Evolutionary conservation across 768 basidiomycete genomes (phyloP).

Genomic region (Tulasnella calospora): DNA sequence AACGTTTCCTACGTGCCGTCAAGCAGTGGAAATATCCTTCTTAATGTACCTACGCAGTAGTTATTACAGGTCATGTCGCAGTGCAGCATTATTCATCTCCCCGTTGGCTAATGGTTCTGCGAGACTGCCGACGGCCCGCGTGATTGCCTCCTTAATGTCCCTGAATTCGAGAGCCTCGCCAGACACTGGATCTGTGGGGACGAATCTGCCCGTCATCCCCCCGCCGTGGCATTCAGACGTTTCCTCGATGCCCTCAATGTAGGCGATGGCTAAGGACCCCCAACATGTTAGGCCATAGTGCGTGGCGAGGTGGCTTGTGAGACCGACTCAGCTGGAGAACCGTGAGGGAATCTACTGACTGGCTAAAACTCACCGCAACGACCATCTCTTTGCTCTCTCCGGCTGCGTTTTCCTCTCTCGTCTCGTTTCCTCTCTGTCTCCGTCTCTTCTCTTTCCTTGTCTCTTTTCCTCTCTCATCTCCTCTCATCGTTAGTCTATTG

Average conservation of each 20-base stretch:
- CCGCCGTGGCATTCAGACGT: not conserved
- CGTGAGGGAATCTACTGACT: constrained; percentile 13
- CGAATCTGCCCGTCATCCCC: not conserved
- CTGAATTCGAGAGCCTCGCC: not conserved
- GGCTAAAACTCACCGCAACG: not conserved
- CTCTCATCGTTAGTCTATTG: constrained; percentile 22
- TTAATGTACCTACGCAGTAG: constrained; percentile 66
- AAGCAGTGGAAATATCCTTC: constrained; percentile 69
- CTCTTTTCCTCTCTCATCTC: constrained; percentile 30
- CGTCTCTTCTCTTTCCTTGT: constrained; percentile 48
- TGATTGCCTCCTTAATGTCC: not conserved
- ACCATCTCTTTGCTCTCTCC: not conserved
- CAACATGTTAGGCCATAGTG: not conserved
- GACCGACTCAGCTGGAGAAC: not conserved
- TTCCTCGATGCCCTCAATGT: not conserved
- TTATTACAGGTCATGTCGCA: not conserved
- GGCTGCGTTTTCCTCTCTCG: constrained; percentile 44
- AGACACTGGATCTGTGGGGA: not conserved
- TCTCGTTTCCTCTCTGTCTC: constrained; percentile 45
- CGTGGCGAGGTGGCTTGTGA: not conserved
- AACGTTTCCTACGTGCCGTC: constrained; percentile 90
- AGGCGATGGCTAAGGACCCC: not conserved
- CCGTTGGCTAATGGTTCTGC: not conserved
- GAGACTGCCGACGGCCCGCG: not conserved
- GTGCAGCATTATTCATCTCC: constrained; percentile 8